Evolutionary conservation across 345 rosid species (phyloP).

Genomic region (Aquilaria sinensis): DNA sequence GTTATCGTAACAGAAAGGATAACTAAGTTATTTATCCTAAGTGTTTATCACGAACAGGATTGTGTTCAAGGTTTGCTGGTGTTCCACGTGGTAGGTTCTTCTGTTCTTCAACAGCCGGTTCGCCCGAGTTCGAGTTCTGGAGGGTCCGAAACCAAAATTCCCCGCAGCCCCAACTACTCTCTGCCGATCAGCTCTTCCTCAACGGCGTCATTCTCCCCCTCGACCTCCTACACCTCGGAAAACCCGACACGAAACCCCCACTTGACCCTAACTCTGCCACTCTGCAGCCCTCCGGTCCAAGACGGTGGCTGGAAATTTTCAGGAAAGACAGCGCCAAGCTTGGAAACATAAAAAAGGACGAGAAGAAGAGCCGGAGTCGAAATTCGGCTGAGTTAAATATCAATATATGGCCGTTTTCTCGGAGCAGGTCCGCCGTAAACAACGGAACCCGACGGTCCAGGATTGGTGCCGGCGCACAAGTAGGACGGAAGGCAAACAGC

Average conservation of each 20-base stretch:
- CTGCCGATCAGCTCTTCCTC: constrained; percentile 77
- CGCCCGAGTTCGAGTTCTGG: constrained; percentile 84
- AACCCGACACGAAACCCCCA: constrained; percentile 13
- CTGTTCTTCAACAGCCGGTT: too few species aligned
- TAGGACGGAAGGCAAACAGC: constrained; percentile 57
- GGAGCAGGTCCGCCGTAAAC: constrained; percentile 82
- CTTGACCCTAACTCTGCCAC: constrained; percentile 16
- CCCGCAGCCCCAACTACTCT: constrained; percentile 39
- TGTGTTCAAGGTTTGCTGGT: too few species aligned
- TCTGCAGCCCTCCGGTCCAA: constrained; percentile 31
- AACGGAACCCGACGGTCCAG: constrained; percentile 40
- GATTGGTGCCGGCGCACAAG: constrained; percentile 33
- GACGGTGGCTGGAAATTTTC: constrained; percentile 69
- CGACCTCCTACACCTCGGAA: constrained; percentile 24
- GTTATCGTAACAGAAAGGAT: too few species aligned
- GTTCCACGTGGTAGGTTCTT: too few species aligned
- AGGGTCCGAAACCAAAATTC: constrained; percentile 42
- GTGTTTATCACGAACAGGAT: too few species aligned
- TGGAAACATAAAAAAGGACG: constrained; percentile 19
- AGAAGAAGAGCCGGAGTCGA: constrained; percentile 30
- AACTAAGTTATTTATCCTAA: too few species aligned
- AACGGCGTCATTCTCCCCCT: constrained; percentile 70
- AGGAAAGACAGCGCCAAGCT: constrained; percentile 41
- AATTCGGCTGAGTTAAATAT: constrained; percentile 52
- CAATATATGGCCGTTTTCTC: constrained; percentile 77